phyloP scores from a whole-genome alignment of 176 grass and related monocot species.

The Paspalum vaginatum region DNA sequence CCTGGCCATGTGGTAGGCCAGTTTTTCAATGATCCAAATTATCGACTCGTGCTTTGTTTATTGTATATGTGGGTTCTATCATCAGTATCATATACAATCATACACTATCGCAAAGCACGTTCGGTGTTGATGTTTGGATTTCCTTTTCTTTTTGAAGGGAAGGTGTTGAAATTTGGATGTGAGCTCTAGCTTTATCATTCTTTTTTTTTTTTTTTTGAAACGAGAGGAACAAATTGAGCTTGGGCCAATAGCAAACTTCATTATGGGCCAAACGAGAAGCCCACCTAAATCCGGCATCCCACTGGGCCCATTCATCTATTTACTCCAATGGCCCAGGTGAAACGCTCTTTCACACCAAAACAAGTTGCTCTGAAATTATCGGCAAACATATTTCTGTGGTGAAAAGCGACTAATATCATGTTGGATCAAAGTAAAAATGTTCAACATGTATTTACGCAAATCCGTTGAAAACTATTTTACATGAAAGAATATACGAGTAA shows the following conservation, averaged over 20 bases:
- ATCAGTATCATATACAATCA: background rate
- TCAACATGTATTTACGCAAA: background rate
- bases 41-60: constrained; percentile 42
- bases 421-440: background rate
- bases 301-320: background rate
- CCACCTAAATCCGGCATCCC: background rate
- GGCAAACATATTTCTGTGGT: background rate
- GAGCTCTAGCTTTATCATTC: background rate
- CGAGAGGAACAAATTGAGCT: background rate
- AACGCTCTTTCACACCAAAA: background rate
- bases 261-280: background rate
- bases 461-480: background rate
- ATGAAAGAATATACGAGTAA: background rate
- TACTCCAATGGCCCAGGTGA: background rate
- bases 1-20: constrained; percentile 15
- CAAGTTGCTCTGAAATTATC: background rate
- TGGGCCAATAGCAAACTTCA: background rate
- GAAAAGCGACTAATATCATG: background rate
- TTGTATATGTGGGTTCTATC: background rate
- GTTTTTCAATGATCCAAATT: background rate
- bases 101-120: background rate
- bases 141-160: no score
- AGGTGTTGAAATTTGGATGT: background rate
- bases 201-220: background rate
- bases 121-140: background rate